phyloP scores from a whole-genome alignment of 441 rosid species.

The Erodium trifolium region DNA sequence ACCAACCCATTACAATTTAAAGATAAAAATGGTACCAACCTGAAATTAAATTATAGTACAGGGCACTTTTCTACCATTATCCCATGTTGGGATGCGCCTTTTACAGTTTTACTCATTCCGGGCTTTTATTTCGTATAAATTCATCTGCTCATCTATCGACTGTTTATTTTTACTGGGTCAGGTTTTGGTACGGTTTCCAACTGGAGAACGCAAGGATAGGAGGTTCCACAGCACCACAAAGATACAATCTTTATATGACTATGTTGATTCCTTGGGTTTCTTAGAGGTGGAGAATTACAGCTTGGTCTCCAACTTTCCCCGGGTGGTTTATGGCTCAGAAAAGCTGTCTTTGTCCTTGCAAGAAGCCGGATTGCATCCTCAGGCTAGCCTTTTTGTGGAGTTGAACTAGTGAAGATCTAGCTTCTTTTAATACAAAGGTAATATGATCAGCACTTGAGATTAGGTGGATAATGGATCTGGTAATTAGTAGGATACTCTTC shows the following conservation, averaged over 20 bases:
- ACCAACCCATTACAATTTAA: too few species aligned
- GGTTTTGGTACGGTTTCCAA: conserved; percentile 90
- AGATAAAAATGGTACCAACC: too few species aligned
- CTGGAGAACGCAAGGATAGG: conserved; percentile 88
- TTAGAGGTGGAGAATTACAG: conserved; percentile 63
- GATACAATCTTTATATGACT: conserved; percentile 70
- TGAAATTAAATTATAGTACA: too few species aligned
- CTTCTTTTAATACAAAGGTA: conserved; percentile 9
- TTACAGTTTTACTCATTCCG: too few species aligned
- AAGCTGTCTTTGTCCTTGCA: conserved; percentile 52
- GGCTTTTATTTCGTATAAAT: too few species aligned
- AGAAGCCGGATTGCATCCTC: conserved; percentile 97
- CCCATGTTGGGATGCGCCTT: too few species aligned
- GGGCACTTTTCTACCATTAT: too few species aligned
- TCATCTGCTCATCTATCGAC: not conserved
- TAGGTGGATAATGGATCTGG: not conserved
- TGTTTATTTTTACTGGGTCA: conserved; percentile 17
- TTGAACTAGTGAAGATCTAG: conserved; percentile 35
- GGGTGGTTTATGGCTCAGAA: conserved; percentile 57
- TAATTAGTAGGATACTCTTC: conserved; percentile 11
- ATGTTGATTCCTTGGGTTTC: conserved; percentile 81
- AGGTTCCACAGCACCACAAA: conserved; percentile 53
- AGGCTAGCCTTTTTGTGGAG: conserved; percentile 96
- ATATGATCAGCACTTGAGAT: not conserved
- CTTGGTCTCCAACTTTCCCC: conserved; percentile 86